Base-by-base conservation (phyloP, 805 yeast species). In the Starmerella stigmatis region DNA sequence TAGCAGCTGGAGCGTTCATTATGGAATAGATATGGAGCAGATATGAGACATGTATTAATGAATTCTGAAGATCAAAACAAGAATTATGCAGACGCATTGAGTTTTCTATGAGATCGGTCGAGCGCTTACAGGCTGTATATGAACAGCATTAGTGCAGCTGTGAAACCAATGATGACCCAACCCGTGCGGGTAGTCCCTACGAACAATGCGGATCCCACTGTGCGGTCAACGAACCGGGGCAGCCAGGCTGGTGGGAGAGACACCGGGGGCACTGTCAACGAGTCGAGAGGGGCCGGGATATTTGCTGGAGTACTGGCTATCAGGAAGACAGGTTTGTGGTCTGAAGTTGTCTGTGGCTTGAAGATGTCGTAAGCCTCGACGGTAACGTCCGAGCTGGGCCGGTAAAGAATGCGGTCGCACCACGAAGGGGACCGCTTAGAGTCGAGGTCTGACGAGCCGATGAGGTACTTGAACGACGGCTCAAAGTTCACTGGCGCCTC, bases 341-440 rank as follows among this genome's bases (percentile, higher is more conserved):
- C 96, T 12, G 40, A 36, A 0, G 94, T 82, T 20, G 31, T 21
- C 7, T 27, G 11, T 3, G 20, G 10, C 21, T 15, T 22, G 20
- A 39, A 10, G 8, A 31, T 10, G 13, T 28, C 26, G 32, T 49
- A 49, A 12, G 15, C n/a, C 7, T 15, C 5, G 6, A 46, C 36
- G 4, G 3, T 16, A 10, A 26, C 20, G 6, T 31, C 44, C 11
- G 23, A 13, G 6, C 44, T 21, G 4, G 22, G 19, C 5, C 52
- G 28, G 56, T 66, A 84, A 37, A 88, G 60, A 5, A 88, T 74
- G 43, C 97, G 64, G 60, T 88, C 97, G 62, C 96, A 86, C 94
- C 94, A 88, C 6, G 94, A 79, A 0, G 96, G 94, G 1, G 67
- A 65, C 45, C 96, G 68, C 52, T 76, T 78, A 2, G 60, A 33